phyloP scores from a whole-genome alignment of 495 filamentous ascomycete species.

The Diplogelasinospora grovesii region DNA sequence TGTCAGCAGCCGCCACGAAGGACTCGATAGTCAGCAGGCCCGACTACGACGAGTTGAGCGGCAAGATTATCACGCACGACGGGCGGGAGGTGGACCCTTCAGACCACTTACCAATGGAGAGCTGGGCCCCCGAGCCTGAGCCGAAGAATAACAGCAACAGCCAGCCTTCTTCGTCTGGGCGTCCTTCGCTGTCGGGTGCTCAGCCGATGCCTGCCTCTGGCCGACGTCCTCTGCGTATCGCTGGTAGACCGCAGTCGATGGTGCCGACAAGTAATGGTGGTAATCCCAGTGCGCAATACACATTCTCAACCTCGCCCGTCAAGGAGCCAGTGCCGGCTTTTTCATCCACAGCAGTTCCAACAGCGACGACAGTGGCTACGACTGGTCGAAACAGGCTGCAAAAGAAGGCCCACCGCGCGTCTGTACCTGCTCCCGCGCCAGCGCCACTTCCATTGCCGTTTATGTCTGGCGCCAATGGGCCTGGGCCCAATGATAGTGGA shows the following conservation, averaged over 20 bases:
- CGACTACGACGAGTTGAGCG: constrained; percentile 39
- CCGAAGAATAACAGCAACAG: constrained; percentile 54
- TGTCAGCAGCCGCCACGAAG: constrained; percentile 28
- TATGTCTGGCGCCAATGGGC: constrained; percentile 30
- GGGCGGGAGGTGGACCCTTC: constrained; percentile 87
- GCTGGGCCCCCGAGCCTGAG: constrained; percentile 92
- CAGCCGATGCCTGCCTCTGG: constrained; percentile 39
- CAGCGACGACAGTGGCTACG: constrained; percentile 14
- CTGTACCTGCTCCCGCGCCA: constrained; percentile 32
- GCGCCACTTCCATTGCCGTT: constrained; percentile 16
- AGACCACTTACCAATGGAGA: constrained; percentile 84
- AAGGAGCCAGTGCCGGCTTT: constrained; percentile 20
- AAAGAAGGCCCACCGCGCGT: constrained; percentile 46
- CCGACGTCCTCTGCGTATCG: constrained; percentile 22
- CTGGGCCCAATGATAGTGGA: constrained; percentile 5
- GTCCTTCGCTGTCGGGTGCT: constrained; percentile 38
- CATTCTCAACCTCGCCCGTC: constrained; percentile 4
- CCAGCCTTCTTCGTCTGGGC: constrained; percentile 31
- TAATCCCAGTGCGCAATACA: constrained; percentile 5
- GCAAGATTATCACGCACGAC: constrained; percentile 72
- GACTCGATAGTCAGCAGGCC: constrained; percentile 16
- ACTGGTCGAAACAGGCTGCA: constrained; percentile 53
- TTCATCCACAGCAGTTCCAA: constrained; percentile 10
- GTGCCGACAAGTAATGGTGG: constrained; percentile 7
- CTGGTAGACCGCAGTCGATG: constrained; percentile 21